A percentile compares a stretch with the other conserved stretches of the same genome.
Evolutionary conservation across 352 stramenopile species (phyloP).

Genomic region (Phytophthora agathidicida): DNA sequence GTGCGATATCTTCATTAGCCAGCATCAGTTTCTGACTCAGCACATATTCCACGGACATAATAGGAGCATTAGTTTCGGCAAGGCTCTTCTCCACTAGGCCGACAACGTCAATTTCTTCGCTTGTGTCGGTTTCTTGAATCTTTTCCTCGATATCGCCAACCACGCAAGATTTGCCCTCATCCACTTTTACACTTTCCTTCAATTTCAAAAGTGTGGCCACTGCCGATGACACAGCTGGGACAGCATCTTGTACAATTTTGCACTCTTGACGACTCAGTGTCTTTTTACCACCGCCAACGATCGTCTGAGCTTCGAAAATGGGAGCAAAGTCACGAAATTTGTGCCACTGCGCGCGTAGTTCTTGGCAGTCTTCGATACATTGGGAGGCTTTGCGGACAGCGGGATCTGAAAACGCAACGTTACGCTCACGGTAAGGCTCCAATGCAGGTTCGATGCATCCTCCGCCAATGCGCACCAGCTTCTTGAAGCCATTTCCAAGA

Average conservation of each 20-base stretch:
- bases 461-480: constrained; percentile 68
- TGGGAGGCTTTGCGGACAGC: constrained; percentile 25
- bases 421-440: constrained; percentile 46
- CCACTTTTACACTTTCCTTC: background rate
- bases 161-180: background rate
- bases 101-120: background rate
- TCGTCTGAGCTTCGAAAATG: constrained; percentile 33
- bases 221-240: constrained; percentile 26
- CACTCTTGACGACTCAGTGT: constrained; percentile 11
- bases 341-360: constrained; percentile 39
- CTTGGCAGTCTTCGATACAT: constrained; percentile 41
- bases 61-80: background rate
- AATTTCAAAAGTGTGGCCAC: constrained; percentile 24
- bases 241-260: constrained; percentile 32
- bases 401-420: constrained; percentile 36
- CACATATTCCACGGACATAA: constrained; percentile 2
- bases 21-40: constrained; percentile 25
- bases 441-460: constrained; percentile 68
- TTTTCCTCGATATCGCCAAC: constrained; percentile 12
- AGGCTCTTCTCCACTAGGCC: background rate
- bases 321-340: constrained; percentile 42
- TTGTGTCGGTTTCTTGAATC: background rate
- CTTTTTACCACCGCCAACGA: constrained; percentile 4
- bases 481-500: constrained; percentile 36
- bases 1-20: constrained; percentile 33